Evolutionary conservation across 2,329 filamentous ascomycete genomes (phyloP).

Genomic region (Zasmidium cellare): DNA sequence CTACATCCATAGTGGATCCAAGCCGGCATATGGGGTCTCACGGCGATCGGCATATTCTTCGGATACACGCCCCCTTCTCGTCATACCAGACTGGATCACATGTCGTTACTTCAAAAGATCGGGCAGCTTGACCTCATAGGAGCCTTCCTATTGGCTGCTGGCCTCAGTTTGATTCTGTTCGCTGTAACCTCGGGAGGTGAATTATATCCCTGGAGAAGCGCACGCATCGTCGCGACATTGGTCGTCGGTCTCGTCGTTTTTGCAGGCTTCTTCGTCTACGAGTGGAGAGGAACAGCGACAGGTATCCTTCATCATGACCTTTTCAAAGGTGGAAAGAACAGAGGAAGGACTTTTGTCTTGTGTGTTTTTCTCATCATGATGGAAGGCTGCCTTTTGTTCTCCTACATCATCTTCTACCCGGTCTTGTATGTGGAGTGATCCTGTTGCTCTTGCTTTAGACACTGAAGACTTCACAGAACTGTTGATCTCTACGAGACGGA

Average conservation of each 20-base stretch:
- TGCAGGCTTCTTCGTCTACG: slow-evolving; percentile 31
- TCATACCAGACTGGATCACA: slow-evolving; percentile 8
- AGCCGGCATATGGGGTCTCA: slow-evolving; percentile 15
- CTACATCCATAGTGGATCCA: slow-evolving; percentile 13
- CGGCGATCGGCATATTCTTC: slow-evolving; percentile 14
- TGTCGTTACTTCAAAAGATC: slow-evolving; percentile 14
- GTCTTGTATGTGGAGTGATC: too few species aligned
- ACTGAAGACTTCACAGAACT: background rate
- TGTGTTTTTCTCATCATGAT: slow-evolving; percentile 19
- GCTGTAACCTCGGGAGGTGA: slow-evolving; percentile 36
- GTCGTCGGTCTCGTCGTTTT: slow-evolving; percentile 33
- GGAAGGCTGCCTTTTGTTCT: slow-evolving; percentile 20
- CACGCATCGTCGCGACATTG: slow-evolving; percentile 33
- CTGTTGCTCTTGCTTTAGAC: too few species aligned
- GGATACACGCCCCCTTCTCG: slow-evolving; percentile 21
- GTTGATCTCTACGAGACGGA: slow-evolving; percentile 11
- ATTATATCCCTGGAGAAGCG: slow-evolving; percentile 35
- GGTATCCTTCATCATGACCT: slow-evolving; percentile 21
- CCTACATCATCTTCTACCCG: background rate
- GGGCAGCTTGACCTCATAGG: slow-evolving; percentile 20
- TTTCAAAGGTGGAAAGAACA: slow-evolving; percentile 10
- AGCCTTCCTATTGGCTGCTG: slow-evolving; percentile 15
- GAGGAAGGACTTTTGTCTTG: slow-evolving; percentile 13
- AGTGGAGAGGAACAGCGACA: slow-evolving; percentile 15
- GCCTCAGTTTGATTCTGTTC: slow-evolving; percentile 20